These are phyloP conservation scores for Tripterygium wilfordii DNA, from an alignment of 177 flowering plant genomes.

Conservation along the genomic window DNA sequence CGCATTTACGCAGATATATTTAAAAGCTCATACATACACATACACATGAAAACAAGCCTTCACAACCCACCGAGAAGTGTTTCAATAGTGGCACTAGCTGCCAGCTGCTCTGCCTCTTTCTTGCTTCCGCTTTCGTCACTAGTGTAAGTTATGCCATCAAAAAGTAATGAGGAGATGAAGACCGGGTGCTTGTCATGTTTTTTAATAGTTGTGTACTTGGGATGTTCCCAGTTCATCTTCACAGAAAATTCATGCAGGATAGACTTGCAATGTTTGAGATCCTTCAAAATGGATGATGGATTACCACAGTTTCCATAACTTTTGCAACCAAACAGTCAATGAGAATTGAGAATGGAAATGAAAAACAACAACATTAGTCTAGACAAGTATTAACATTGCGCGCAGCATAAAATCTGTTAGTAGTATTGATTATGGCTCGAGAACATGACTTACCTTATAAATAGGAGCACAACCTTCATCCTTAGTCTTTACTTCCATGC, in stretches of 20 bases:
- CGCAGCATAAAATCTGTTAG: no score
- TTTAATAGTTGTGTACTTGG: neutral
- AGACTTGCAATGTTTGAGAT: neutral
- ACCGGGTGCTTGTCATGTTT: neutral
- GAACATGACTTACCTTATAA: no score
- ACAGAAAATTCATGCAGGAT: neutral
- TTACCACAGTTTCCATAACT: no score
- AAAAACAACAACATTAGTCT: no score
- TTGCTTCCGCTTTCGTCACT: neutral
- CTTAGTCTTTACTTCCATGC: neutral
- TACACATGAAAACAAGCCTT: no score
- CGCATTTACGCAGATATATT: neutral
- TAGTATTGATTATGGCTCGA: no score
- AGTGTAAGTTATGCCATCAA: neutral
- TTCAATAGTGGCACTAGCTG: neutral
- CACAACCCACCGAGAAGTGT: constrained; percentile 3
- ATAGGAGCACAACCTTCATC: neutral
- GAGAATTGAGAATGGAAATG: no score
- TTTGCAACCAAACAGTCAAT: no score
- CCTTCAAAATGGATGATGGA: no score
- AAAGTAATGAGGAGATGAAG: neutral
- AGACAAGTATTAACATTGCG: no score
- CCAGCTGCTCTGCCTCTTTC: constrained; percentile 5
- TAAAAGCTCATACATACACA: no score
- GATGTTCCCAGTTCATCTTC: neutral